Base-by-base conservation (phyloP, 768 basidiomycete species). In the Suillus paluster region DNA sequence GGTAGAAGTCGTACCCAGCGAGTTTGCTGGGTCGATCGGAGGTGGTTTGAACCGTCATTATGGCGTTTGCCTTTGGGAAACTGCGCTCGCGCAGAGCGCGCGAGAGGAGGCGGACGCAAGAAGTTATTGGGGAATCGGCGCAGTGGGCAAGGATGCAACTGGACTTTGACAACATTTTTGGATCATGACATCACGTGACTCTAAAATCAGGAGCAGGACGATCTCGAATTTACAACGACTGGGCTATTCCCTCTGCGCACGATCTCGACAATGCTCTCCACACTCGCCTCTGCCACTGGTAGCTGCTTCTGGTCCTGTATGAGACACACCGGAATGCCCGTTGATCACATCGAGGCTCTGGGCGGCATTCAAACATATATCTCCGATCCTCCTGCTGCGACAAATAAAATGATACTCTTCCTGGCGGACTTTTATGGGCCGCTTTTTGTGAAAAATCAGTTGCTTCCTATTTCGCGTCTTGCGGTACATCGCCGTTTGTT, bases 1-100 rank as follows among this genome's bases (percentile, higher is more conserved):
- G 79, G 70, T 95, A 97, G 67, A 97, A 92, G 5, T 94, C 89
- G 68, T 95, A 95, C 3, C 95, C 95, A 59, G 30, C 30, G 6
- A 30, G 30, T 30, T 30, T 30, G 30, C 6, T 30, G 30, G 30
- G 30, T 3, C 30, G 30, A 30, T 30, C 30, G 6, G 30, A 6
- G 4, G 30, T 30, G 30, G 30, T 30, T 30, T 30, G 30, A 30
- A 6, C 30, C 30, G 6, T 30, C 30, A 30, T 30, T 30, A 30
- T 30, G 30, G 30, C 30, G 30, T 30, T 6, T 3, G 30, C 30
- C 30, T 30, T 30, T 30, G 30, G 6, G 6, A 30, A 30, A 30
- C 30, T 30, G 30, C 30, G 30, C 30, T 30, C 30, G 30, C 30
- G 30, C 30, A 3, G 30, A 30, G 6, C 30, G 30, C 6, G 30